These are phyloP conservation scores for Lecanosticta acicola DNA, from an alignment of 2,329 filamentous ascomycete species.

Conservation along the genomic window DNA sequence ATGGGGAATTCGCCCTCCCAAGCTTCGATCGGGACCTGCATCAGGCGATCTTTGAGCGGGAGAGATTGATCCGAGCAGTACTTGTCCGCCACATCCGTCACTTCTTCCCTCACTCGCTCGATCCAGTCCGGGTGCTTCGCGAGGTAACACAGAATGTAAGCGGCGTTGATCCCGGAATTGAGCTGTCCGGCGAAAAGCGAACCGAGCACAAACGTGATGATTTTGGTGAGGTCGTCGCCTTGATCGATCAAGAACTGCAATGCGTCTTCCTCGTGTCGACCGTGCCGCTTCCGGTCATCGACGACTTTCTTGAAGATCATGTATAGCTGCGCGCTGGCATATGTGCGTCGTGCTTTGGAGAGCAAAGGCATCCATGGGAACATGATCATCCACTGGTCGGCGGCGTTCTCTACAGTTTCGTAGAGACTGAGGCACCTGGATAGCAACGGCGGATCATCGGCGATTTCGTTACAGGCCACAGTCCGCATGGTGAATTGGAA, in stretches of 20 bases:
- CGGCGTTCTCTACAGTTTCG: constrained; percentile 43
- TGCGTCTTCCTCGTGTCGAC: constrained; percentile 44
- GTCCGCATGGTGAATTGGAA: constrained; percentile 55
- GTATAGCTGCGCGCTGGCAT: constrained; percentile 45
- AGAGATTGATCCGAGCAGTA: constrained; percentile 35
- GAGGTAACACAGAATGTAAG: constrained; percentile 50
- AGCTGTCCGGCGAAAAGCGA: constrained; percentile 53
- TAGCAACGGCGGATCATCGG: constrained; percentile 41
- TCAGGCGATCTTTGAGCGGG: constrained; percentile 37
- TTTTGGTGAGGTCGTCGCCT: constrained; percentile 38
- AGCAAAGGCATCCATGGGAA: constrained; percentile 49
- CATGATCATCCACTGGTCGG: constrained; percentile 45
- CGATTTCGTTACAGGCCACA: constrained; percentile 51
- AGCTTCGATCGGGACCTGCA: constrained; percentile 44
- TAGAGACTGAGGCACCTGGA: constrained; percentile 43
- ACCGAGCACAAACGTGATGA: constrained; percentile 47
- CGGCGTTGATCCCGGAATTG: constrained; percentile 53
- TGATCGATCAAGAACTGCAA: constrained; percentile 51
- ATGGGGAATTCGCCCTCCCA: constrained; percentile 54
- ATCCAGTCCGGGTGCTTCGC: constrained; percentile 44
- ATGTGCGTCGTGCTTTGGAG: constrained; percentile 40
- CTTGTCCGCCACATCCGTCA: constrained; percentile 42
- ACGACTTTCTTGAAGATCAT: constrained; percentile 47
- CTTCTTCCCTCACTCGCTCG: constrained; percentile 42
- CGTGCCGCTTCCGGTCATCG: constrained; percentile 40